Evolutionary conservation across 768 basidiomycete genomes (phyloP).

Genomic region (Russula sp.): DNA sequence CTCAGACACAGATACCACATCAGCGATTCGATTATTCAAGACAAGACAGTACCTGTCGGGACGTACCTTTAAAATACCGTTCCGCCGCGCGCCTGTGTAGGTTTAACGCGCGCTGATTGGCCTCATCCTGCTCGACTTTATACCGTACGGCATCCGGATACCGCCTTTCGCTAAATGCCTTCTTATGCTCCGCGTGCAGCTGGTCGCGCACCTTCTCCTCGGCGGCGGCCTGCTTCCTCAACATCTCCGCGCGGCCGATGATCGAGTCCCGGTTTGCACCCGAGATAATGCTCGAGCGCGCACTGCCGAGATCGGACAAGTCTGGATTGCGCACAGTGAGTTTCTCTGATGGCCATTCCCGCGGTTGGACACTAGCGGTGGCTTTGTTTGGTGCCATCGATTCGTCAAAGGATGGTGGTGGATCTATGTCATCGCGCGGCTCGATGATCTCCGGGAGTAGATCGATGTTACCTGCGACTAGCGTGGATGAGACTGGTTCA

Average conservation of each 20-base stretch:
- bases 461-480: conserved; percentile 20
- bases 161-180: conserved; percentile 33
- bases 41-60: neutral
- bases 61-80: conserved; percentile 38
- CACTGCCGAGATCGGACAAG: conserved; percentile 19
- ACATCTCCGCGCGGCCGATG: conserved; percentile 34
- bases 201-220: conserved; percentile 34
- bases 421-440: conserved; percentile 19
- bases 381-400: neutral
- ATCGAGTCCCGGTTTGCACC: conserved; percentile 32
- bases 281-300: conserved; percentile 35
- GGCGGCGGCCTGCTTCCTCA: conserved; percentile 34
- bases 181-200: conserved; percentile 31
- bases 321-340: conserved; percentile 22
- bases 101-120: conserved; percentile 33
- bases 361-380: conserved; percentile 10
- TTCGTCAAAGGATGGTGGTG: conserved; percentile 26
- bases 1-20: neutral
- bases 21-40: neutral
- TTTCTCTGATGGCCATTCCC: conserved; percentile 21
- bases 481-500: conserved; percentile 15
- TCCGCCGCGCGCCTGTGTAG: conserved; percentile 38
- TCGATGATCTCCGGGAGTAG: conserved; percentile 29
- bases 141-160: conserved; percentile 33
- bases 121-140: conserved; percentile 36